Conservation (phyloP, 768 basidiomycete species). For the Leucosporidium yakuticum region DNA sequence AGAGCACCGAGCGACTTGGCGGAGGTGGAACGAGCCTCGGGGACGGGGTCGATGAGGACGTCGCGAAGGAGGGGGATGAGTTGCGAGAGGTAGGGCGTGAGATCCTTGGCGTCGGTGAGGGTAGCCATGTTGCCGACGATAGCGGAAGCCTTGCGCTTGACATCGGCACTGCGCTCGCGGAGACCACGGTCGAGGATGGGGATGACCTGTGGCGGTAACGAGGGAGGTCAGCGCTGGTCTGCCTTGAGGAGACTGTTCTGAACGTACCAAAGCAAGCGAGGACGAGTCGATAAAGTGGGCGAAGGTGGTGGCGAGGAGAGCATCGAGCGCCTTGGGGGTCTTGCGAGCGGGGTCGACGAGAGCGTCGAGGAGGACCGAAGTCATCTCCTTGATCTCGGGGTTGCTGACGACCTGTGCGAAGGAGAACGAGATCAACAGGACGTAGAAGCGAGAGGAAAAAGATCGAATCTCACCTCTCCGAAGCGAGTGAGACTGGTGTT, state of each 20-base stretch:
- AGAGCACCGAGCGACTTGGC: slow-evolving; percentile 93
- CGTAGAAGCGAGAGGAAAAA: not conserved
- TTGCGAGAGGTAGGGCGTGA: slow-evolving; percentile 84
- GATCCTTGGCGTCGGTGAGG: slow-evolving; percentile 80
- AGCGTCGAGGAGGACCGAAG: slow-evolving; percentile 83
- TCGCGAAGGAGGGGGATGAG: slow-evolving; percentile 84
- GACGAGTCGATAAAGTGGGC: slow-evolving; percentile 98
- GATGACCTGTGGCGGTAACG: slow-evolving; percentile 57
- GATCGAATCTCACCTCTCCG: slow-evolving; percentile 55
- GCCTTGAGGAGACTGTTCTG: not conserved
- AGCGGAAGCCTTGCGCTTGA: slow-evolving; percentile 90
- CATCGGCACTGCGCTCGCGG: slow-evolving; percentile 83
- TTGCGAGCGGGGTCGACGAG: slow-evolving; percentile 84
- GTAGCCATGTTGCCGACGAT: slow-evolving; percentile 97
- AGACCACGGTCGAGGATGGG: slow-evolving; percentile 92
- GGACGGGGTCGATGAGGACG: slow-evolving; percentile 93
- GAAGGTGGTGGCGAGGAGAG: slow-evolving; percentile 87
- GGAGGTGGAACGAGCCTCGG: slow-evolving; percentile 93
- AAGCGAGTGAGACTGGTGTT: slow-evolving; percentile 96
- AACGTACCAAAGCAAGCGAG: slow-evolving; percentile 75
- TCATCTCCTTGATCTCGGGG: slow-evolving; percentile 88
- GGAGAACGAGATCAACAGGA: not conserved
- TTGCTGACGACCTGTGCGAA: slow-evolving; percentile 71
- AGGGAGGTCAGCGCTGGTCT: slow-evolving; percentile 8
- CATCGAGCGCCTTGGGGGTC: slow-evolving; percentile 74